A percentile compares a stretch with the other conserved stretches of the same genome.
Conservation (phyloP, 2,329 filamentous ascomycete species). For the Dothideomycetidae sp. region DNA sequence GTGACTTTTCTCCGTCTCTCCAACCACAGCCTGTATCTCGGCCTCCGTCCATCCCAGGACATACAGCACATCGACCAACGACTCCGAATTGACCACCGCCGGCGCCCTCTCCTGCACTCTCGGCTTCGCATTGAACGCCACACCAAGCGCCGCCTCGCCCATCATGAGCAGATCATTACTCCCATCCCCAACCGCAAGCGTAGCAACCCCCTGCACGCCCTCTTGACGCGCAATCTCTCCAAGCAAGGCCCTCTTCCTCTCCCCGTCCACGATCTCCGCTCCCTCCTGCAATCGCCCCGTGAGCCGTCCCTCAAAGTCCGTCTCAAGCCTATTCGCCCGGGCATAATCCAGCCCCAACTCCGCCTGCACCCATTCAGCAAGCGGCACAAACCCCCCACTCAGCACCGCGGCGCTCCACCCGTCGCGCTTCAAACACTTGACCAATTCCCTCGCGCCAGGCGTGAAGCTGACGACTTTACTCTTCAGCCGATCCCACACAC, state of each 20-base stretch:
- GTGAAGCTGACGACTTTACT: slow-evolving; percentile 66
- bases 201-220: slow-evolving; percentile 48
- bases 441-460: slow-evolving; percentile 60
- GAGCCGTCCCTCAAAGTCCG: slow-evolving; percentile 42
- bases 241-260: slow-evolving; percentile 59
- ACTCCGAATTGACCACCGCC: slow-evolving; percentile 55
- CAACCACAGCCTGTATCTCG: slow-evolving; percentile 17
- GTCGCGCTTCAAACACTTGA: slow-evolving; percentile 58
- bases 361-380: slow-evolving; percentile 73
- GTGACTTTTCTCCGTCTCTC: slow-evolving; percentile 1
- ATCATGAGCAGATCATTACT: slow-evolving; percentile 77
- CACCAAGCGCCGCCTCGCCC: slow-evolving; percentile 56
- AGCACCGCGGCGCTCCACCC: slow-evolving; percentile 83
- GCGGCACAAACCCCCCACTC: slow-evolving; percentile 79
- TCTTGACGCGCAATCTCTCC: slow-evolving; percentile 56
- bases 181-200: slow-evolving; percentile 65
- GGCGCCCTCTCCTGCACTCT: slow-evolving; percentile 65
- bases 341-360: slow-evolving; percentile 77
- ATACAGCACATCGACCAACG: slow-evolving; percentile 56
- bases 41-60: slow-evolving; percentile 43
- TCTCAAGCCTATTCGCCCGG: slow-evolving; percentile 69
- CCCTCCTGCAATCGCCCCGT: slow-evolving; percentile 59
- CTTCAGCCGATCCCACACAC: slow-evolving; percentile 52
- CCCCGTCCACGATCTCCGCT: slow-evolving; percentile 59
- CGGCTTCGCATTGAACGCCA: slow-evolving; percentile 76